A percentile compares a stretch with the other conserved stretches of the same genome.
Conservation (phyloP, 139 green algal genomes). For the Trebouxia sp. region DNA sequence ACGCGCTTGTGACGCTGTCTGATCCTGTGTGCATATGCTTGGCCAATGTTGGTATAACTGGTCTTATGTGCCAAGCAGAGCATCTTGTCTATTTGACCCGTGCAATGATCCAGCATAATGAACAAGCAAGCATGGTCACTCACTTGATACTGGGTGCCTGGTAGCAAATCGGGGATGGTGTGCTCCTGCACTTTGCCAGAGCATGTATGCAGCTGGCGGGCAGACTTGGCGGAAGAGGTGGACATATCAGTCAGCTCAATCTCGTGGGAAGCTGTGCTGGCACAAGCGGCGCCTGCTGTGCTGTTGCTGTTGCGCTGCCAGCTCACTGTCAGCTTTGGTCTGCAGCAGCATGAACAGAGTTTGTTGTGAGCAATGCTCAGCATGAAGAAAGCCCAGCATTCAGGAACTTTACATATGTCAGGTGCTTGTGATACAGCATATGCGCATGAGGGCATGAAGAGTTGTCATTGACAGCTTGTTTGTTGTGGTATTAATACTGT, state of each 20-base stretch:
- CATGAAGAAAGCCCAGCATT: neutral
- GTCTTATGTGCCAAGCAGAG: too few species aligned
- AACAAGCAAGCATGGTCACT: neutral
- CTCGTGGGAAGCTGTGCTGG: neutral
- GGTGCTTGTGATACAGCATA: too few species aligned
- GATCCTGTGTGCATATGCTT: too few species aligned
- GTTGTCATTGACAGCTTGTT: too few species aligned
- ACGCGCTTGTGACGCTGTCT: too few species aligned
- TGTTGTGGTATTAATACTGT: too few species aligned
- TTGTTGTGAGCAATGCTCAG: neutral
- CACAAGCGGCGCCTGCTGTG: neutral
- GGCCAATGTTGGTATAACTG: too few species aligned
- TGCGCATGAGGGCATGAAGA: too few species aligned
- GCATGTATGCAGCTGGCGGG: neutral
- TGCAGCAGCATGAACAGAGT: neutral
- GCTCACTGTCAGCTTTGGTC: neutral
- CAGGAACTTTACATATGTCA: too few species aligned
- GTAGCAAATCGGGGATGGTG: conserved; percentile 4
- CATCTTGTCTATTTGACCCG: neutral
- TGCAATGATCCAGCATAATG: neutral
- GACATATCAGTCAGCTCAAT: neutral
- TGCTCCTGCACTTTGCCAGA: conserved; percentile 10
- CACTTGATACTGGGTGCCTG: conserved; percentile 14
- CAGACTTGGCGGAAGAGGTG: neutral
- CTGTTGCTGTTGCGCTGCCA: neutral